Conservation (phyloP, 225 moss, liverwort and hornwort species). For the Physcomitrellopsis africana region DNA sequence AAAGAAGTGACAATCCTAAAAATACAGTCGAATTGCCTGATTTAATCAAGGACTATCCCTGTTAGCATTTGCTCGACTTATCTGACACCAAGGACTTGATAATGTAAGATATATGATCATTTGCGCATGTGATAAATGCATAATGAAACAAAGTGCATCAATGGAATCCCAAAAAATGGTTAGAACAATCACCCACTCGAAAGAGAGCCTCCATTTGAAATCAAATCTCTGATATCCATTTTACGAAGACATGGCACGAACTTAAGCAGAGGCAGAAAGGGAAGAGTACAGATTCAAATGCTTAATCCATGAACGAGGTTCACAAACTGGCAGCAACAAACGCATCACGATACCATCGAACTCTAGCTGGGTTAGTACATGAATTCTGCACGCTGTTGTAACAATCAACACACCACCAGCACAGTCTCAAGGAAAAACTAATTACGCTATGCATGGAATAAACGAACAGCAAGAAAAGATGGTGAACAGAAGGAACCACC, state of each 20-base stretch:
- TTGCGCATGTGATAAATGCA: background rate
- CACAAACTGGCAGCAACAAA: constrained; percentile 33
- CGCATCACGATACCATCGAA: constrained; percentile 42
- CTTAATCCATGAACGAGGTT: constrained; percentile 31
- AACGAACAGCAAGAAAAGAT: constrained; percentile 28
- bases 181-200: constrained; percentile 22
- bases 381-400: constrained; percentile 19
- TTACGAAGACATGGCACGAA: constrained; percentile 22
- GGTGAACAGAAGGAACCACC: constrained; percentile 34
- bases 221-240: constrained; percentile 10
- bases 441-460: constrained; percentile 20
- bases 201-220: constrained; percentile 22
- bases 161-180: constrained; percentile 8
- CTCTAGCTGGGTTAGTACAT: constrained; percentile 27
- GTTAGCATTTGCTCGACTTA: constrained; percentile 18
- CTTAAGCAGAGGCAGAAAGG: constrained; percentile 5
- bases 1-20: constrained; percentile 10
- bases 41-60: constrained; percentile 16
- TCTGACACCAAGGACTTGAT: background rate
- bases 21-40: background rate
- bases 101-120: background rate
- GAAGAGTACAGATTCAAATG: constrained; percentile 38
- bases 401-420: constrained; percentile 22
- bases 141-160: constrained; percentile 26
- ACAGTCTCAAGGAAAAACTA: constrained; percentile 14